Evolutionary conservation across 1,139 yeast genomes (phyloP), one percentile per base, ranked within the genome.

Genomic region (Pichia sp.): DNA sequence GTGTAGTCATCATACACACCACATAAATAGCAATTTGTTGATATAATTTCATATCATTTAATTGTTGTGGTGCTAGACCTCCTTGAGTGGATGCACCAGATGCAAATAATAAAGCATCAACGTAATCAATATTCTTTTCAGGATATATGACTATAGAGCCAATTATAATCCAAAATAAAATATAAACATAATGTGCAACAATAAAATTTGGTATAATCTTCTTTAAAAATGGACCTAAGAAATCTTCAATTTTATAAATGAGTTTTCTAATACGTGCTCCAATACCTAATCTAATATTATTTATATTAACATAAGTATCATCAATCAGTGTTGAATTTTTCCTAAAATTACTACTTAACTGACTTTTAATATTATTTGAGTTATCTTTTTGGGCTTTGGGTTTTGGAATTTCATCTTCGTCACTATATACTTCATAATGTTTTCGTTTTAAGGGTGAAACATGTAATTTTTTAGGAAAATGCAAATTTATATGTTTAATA

Each of bases 21-120:
- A 83, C 56, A 59, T 82, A 86, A 3, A 86, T 64, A 25, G 76
- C 67, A 27, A 89, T 75, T 63, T 90, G 97, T 65, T 92, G 97
- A 67, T 84, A 90, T 43, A 86, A 65, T 1, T 72, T 67, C 52
- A 87, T 58, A 0, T 69, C 65, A 61, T 86, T 87, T 38, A 83
- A 58, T 60, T 88, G 79, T 27, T 86, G 72, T 0, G 97, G 82
- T 61, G 88, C 88, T 51, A 94, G 70, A 0, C 99, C 99, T 1
- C 96, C 96, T 62, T 90, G 97, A 0, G 98, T 88, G 3, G 84
- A 70, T 0, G 92, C 80, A 4, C 95, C 94, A 6, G 82, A 69
- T 0, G 89, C 75, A 50, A 87, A 70, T 65, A 89, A 88, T 39
- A 94, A 68, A 1, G 86, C 80, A 68, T 94, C 97, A 41, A 87